Base-by-base conservation (phyloP, 192 early-diverging fungal genomes). In the Mortierella alpina region DNA sequence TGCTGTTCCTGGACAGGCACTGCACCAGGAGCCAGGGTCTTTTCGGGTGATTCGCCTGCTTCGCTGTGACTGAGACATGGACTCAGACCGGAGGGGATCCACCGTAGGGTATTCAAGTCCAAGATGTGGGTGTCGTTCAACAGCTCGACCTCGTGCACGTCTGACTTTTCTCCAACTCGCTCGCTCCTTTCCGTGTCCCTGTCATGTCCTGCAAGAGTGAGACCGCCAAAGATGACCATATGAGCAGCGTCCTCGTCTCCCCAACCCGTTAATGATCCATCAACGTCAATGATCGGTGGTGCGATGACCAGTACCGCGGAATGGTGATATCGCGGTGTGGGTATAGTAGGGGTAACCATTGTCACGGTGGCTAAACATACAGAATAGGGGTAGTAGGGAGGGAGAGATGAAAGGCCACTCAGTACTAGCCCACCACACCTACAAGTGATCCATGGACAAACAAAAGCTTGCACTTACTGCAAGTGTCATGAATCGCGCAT, bases 191-290 rank as follows among this genome's bases (percentile, higher is more conserved):
- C 74, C 59, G 89, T 86, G 56, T 82, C n/a, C 56, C 76, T 64
- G 59, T 81, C 74, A 73, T 76, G 31, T 57, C 62, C 85, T 66
- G 84, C 31, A 31, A 88, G 77, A 11, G 90, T 84, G 84, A 91
- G 91, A 6, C 92, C 92, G 47, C 92, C 92, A 87, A 91, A 92
- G 31, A 92, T 84, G 5, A 93, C 66, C 62, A 93, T 64, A 58
- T 86, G 84, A 15, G 86, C 86, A 47, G 76, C 58, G 61, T 87
- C 85, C 46, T 87, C 88, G 9, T 85, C 87, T 41, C 77, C 77
- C 77, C 77, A 80, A 31, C 77, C 59, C 49, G 42, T 54, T 4
- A 80, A 40, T 2, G 45, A 17, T 40, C 77, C 77, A 45, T 72
- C 31, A 23, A n/a, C 47, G 48, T 72, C 64, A 6, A 80, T 45